phyloP scores from a whole-genome alignment of 768 basidiomycete genomes.

The Suillus variegatus region DNA sequence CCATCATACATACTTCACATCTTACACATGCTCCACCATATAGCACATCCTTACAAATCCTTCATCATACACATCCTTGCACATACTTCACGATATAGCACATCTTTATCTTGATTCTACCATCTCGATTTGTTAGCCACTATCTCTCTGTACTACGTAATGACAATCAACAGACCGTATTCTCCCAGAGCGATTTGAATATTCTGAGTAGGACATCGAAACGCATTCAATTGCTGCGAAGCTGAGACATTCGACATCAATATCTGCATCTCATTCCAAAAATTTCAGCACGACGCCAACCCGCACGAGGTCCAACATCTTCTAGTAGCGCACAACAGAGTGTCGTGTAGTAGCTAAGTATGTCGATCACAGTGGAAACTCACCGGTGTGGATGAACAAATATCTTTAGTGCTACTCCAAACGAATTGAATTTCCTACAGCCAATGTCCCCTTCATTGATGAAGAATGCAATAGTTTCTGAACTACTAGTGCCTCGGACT shows the following conservation, averaged over 20 bases:
- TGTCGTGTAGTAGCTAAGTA: too few species aligned
- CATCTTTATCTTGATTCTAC: neutral
- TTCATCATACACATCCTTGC: neutral
- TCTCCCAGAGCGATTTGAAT: neutral
- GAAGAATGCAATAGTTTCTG: neutral
- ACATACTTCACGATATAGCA: too few species aligned
- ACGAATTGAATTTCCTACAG: too few species aligned
- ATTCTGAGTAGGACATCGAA: neutral
- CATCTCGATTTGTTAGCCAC: neutral
- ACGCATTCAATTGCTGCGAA: neutral
- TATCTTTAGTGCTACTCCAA: too few species aligned
- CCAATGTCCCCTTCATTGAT: too few species aligned
- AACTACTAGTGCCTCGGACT: neutral
- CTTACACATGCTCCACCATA: too few species aligned
- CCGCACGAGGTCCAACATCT: neutral
- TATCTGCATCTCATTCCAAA: neutral
- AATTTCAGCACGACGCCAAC: conserved; percentile 5
- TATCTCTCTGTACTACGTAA: neutral
- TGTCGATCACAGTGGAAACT: too few species aligned
- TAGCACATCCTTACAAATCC: neutral
- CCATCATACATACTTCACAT: neutral
- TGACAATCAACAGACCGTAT: neutral
- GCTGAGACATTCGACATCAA: neutral
- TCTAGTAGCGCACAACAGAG: neutral
- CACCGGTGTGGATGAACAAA: too few species aligned